phyloP scores from a whole-genome alignment of 345 rosid genomes.

The Eucalyptus sp. region DNA sequence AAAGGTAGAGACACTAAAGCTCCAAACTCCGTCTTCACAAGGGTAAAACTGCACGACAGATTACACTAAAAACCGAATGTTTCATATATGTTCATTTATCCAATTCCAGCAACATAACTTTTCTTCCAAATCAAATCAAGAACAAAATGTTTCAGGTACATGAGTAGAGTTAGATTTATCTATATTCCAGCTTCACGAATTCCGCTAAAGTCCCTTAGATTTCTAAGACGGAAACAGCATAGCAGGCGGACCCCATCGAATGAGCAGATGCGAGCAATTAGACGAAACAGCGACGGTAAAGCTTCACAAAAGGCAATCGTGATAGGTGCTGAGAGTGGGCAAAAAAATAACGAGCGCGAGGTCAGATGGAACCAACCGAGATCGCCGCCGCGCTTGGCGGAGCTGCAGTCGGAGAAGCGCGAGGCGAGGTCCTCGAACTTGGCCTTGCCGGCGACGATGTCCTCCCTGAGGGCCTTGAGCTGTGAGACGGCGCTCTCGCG shows the following conservation, averaged over 20 bases:
- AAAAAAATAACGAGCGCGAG: background rate
- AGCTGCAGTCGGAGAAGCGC: slow-evolving; percentile 84
- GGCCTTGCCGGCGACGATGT: slow-evolving; percentile 62
- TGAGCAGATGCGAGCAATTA: rapidly evolving
- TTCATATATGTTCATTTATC: background rate
- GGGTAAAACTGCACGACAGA: background rate
- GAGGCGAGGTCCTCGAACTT: slow-evolving; percentile 76
- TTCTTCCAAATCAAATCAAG: background rate
- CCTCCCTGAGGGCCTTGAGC: slow-evolving; percentile 63
- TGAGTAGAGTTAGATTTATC: background rate
- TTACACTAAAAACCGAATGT: background rate
- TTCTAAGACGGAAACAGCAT: background rate
- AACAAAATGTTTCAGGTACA: background rate
- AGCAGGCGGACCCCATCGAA: background rate
- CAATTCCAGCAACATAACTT: rapidly evolving
- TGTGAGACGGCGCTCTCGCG: slow-evolving; percentile 62
- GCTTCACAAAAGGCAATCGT: background rate
- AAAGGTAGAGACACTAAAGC: background rate
- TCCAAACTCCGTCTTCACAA: rapidly evolving
- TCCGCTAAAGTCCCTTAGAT: background rate
- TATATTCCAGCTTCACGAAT: background rate
- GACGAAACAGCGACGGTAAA: rapidly evolving
- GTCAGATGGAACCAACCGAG: slow-evolving; percentile 38
- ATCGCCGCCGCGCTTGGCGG: slow-evolving; percentile 97
- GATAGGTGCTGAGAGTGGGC: background rate